Evolutionary conservation across 768 basidiomycete species (phyloP).

Genomic region (Cystofilobasidium bisporidii): DNA sequence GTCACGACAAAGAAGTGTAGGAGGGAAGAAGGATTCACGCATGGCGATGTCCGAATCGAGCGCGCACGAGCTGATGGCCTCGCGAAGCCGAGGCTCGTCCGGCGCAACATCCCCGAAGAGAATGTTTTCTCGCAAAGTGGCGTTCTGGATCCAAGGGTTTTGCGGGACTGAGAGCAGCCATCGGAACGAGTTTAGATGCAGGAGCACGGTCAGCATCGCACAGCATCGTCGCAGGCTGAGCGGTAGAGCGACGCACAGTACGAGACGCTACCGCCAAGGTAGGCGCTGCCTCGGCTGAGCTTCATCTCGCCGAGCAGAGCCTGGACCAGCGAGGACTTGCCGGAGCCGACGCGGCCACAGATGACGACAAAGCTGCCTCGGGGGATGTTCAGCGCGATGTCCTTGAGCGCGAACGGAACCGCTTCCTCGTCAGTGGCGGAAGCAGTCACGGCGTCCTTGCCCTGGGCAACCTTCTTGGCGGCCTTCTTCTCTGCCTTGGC

Average conservation of each 20-base stretch:
- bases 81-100: slow-evolving; percentile 29
- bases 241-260: background rate
- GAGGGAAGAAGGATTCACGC: background rate
- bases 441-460: slow-evolving; percentile 21
- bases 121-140: slow-evolving; percentile 47
- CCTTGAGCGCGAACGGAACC: slow-evolving; percentile 47
- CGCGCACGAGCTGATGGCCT: slow-evolving; percentile 35
- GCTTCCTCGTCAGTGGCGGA: slow-evolving; percentile 21
- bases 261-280: slow-evolving; percentile 1
- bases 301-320: slow-evolving; percentile 38
- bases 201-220: background rate
- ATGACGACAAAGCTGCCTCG: slow-evolving; percentile 36
- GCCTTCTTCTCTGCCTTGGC: slow-evolving; percentile 23
- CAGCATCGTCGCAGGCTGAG: too few species aligned
- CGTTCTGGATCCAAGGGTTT: slow-evolving; percentile 39
- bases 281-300: slow-evolving; percentile 28
- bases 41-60: slow-evolving; percentile 18
- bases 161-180: slow-evolving; percentile 34
- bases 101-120: slow-evolving; percentile 32
- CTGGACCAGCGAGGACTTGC: slow-evolving; percentile 36
- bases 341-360: slow-evolving; percentile 37
- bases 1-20: too few species aligned
- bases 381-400: slow-evolving; percentile 38
- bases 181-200: too few species aligned
- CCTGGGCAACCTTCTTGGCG: slow-evolving; percentile 29